phyloP scores from a whole-genome alignment of 805 yeast genomes.

The Hanseniaspora meyeri region DNA sequence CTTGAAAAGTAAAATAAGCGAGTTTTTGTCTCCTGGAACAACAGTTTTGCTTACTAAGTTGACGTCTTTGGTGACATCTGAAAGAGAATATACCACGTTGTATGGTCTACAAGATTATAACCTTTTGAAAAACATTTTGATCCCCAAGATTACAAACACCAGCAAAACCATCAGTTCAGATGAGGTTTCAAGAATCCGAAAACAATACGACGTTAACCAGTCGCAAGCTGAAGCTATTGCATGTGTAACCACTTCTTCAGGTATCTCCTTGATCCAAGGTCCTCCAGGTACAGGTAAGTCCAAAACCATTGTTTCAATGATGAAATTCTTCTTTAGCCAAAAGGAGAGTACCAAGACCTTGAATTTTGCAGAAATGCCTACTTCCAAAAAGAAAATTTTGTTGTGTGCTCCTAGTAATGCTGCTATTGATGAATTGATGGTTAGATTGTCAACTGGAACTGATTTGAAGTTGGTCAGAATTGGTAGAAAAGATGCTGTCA shows the following conservation, averaged over 20 bases:
- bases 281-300: conserved; percentile 99
- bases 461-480: conserved; percentile 67
- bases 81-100: conserved; percentile 80
- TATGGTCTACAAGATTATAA: conserved; percentile 75
- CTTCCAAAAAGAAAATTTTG: conserved; percentile 44
- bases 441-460: conserved; percentile 66
- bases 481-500: conserved; percentile 82
- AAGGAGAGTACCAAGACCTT: conserved; percentile 25
- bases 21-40: conserved; percentile 48
- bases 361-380: conserved; percentile 24
- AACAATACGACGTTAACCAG: conserved; percentile 51
- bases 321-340: conserved; percentile 51
- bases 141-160: conserved; percentile 43
- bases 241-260: conserved; percentile 52
- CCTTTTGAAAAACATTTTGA: conserved; percentile 49
- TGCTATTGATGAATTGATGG: conserved; percentile 88
- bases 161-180: conserved; percentile 20
- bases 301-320: conserved; percentile 83
- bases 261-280: conserved; percentile 89
- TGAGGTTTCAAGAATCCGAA: conserved; percentile 34
- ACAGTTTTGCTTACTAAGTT: conserved; percentile 58
- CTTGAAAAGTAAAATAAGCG: conserved; percentile 35
- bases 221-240: conserved; percentile 88
- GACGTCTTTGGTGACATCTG: conserved; percentile 81
- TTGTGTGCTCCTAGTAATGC: conserved; percentile 99